Evolutionary conservation across 495 filamentous ascomycete species (phyloP).

Genomic region (Daldinia loculata): DNA sequence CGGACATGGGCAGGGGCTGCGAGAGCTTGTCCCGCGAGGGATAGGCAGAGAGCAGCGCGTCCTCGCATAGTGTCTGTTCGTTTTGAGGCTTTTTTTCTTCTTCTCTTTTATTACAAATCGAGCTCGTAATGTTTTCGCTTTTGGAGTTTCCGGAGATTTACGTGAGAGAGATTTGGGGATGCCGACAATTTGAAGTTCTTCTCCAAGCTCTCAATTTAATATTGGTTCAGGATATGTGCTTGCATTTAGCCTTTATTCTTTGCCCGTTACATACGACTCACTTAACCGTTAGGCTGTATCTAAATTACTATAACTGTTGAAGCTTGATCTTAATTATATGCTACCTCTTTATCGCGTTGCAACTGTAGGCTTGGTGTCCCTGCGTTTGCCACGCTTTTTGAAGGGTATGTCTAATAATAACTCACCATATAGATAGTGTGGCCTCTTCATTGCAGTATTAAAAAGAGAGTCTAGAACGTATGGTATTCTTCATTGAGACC

Average conservation of each 20-base stretch:
- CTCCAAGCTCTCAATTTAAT: constrained; percentile 17
- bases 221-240: not conserved
- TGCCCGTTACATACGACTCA: constrained; percentile 4
- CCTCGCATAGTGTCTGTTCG: not conserved
- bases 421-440: not conserved
- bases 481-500: not conserved
- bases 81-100: constrained; percentile 1
- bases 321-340: constrained; percentile 11
- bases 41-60: constrained; percentile 12
- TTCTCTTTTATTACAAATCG: not conserved
- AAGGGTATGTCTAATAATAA: not conserved
- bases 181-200: not conserved
- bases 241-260: constrained; percentile 33
- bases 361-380: not conserved
- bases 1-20: constrained; percentile 1
- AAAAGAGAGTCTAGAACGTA: not conserved
- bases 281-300: constrained; percentile 35
- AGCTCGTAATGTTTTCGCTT: not conserved
- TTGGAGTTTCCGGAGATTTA: not conserved
- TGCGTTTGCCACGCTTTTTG: not conserved
- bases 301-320: constrained; percentile 11
- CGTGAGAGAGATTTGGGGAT: not conserved
- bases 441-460: not conserved
- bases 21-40: constrained; percentile 16
- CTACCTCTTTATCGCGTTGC: constrained; percentile 1